These are phyloP conservation scores for Musa acuminata DNA, from an alignment of 176 grass and related monocot species.

Conservation along the genomic window DNA sequence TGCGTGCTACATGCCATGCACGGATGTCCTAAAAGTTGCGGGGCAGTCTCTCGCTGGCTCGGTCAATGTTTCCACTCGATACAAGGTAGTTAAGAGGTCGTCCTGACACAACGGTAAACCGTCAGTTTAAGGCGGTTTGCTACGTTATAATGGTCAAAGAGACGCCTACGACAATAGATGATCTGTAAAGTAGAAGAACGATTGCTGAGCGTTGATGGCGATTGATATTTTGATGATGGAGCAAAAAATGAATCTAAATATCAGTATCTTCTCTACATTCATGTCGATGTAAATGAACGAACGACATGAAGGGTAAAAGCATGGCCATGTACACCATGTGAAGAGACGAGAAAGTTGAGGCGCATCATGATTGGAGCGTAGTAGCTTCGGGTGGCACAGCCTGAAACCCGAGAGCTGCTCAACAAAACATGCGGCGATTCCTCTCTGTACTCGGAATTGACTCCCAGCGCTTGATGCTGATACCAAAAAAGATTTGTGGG, in stretches of 20 bases:
- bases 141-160: neutral
- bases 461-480: too few relatives aligned
- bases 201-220: neutral
- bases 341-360: neutral
- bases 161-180: neutral
- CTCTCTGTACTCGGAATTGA: neutral
- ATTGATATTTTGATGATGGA: too few relatives aligned
- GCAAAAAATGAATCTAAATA: too few relatives aligned
- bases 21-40: neutral
- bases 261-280: too few relatives aligned
- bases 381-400: neutral
- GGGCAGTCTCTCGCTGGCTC: neutral
- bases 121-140: too few relatives aligned
- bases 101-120: too few relatives aligned
- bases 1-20: slow-evolving; percentile 6
- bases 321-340: neutral
- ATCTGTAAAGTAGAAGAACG: neutral
- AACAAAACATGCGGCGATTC: neutral
- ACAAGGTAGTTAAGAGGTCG: too few relatives aligned
- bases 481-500: neutral
- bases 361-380: too few relatives aligned
- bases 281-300: too few relatives aligned
- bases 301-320: too few relatives aligned
- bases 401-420: neutral
- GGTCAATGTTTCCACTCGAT: too few relatives aligned